Evolutionary conservation across 108 stramenopile species (phyloP).

Genomic region (Chaetoceros tenuissimus): DNA sequence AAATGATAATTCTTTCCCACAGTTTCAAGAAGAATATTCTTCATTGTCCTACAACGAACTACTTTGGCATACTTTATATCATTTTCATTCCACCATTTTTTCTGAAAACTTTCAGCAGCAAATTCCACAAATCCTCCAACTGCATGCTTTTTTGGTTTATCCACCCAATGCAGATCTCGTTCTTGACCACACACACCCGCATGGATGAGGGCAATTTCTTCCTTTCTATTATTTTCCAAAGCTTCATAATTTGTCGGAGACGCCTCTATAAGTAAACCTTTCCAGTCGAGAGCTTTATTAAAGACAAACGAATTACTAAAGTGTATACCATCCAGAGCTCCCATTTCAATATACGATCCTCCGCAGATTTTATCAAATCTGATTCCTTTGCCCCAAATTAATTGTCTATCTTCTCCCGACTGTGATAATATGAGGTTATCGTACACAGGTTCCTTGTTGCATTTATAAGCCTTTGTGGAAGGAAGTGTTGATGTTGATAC

Average conservation of each 20-base stretch:
- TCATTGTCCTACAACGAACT: constrained; percentile 5
- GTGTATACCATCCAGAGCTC: constrained; percentile 23
- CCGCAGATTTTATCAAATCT: constrained; percentile 19
- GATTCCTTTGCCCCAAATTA: too few relatives aligned
- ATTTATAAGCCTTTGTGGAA: too few relatives aligned
- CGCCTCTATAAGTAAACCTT: constrained; percentile 15
- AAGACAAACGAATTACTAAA: constrained; percentile 22
- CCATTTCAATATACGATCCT: constrained; percentile 33
- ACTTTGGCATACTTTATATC: background rate
- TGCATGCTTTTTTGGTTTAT: background rate
- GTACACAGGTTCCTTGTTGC: too few relatives aligned
- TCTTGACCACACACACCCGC: constrained; percentile 11
- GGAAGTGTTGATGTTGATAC: too few relatives aligned
- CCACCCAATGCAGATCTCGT: constrained; percentile 1
- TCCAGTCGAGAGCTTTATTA: constrained; percentile 20
- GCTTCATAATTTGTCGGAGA: background rate
- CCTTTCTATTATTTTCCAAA: constrained; percentile 11
- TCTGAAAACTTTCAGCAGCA: constrained; percentile 3
- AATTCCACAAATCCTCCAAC: constrained; percentile 11
- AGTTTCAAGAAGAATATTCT: constrained; percentile 3
- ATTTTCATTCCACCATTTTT: constrained; percentile 1
- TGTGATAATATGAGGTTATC: constrained; percentile 7
- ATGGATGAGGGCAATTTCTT: constrained; percentile 6
- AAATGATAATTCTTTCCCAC: constrained; percentile 1
- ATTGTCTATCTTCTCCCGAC: constrained; percentile 9